Evolutionary conservation across 1,139 yeast genomes (phyloP), one percentile per base, ranked within the genome.

Genomic region (Suzukiozyma palmioleophila): DNA sequence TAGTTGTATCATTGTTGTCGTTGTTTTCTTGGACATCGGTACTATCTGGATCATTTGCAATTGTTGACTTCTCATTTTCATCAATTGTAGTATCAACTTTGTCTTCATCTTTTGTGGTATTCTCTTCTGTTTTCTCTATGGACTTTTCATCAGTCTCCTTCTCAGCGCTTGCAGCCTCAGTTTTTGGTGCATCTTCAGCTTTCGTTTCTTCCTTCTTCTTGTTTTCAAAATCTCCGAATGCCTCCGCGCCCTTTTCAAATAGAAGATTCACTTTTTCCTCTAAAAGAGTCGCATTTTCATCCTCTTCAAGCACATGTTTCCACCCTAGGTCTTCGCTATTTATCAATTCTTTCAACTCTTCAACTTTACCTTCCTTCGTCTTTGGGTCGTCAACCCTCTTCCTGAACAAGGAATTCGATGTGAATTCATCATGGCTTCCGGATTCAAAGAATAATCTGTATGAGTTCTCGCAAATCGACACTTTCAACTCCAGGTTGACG

Each of bases 381-480:
- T 47, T 50, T 8, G 44, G 13, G 5, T 57, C 64, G 8, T 61
- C 73, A 10, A 53, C 49, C 26, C 54, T 65, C 41, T 60, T 62
- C 29, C 54, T 60, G 46, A 62, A 78, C 3, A 76, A 66, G 1
- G 78, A 59, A 44, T 71, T 73, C 33, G 88, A 68, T 2, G 88
- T 75, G 54, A 85, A 89, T 48, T 83, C 84, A 62, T 92, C 98
- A 48, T 77, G 80, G 0, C 96, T 79, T n/a, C 77, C 83, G 3
- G 84, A 75, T 55, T 87, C 95, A 56, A 90, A 88, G 54, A 85
- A 82, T 51, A 92, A 66, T 46, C 85, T 74, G 59, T 88, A 94
- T 3, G 90, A 81, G 49, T 84, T 84, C 53, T 81, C 80, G 53
- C 92, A 81, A 27, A 92, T 77, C 35, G 88, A 81, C 13, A 94